Percentiles rank a stretch among this genome's conserved stretches.
phyloP scores from a whole-genome alignment of 2,329 filamentous ascomycete species.

The Drechslerella coelobrocha region DNA sequence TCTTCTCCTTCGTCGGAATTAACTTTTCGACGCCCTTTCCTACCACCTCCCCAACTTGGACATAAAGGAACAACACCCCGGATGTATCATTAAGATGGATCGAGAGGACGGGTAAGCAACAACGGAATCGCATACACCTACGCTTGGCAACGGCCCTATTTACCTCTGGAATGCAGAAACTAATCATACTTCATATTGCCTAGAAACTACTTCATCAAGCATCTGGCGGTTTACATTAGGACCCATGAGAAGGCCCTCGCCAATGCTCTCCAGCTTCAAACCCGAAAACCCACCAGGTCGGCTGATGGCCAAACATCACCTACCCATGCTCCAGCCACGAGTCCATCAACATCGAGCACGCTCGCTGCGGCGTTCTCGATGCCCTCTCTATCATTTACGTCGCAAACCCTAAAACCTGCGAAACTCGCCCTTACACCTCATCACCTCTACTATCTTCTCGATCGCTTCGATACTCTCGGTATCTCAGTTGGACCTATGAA shows the following conservation, averaged over 20 bases:
- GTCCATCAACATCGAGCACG: slow-evolving; percentile 71
- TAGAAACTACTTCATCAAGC: slow-evolving; percentile 74
- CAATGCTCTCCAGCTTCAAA: slow-evolving; percentile 85
- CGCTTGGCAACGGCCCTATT: neutral
- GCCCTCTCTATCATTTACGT: slow-evolving; percentile 82
- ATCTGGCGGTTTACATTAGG: slow-evolving; percentile 92
- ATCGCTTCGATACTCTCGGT: slow-evolving; percentile 88
- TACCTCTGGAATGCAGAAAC: neutral
- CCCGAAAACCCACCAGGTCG: slow-evolving; percentile 34
- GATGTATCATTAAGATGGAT: slow-evolving; percentile 50
- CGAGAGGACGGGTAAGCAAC: slow-evolving; percentile 40
- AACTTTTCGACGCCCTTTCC: slow-evolving; percentile 36
- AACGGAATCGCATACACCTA: neutral
- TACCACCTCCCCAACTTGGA: slow-evolving; percentile 8
- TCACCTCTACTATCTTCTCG: slow-evolving; percentile 94
- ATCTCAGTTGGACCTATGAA: slow-evolving; percentile 96
- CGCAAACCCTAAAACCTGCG: slow-evolving; percentile 82
- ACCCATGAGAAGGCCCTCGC: slow-evolving; percentile 97
- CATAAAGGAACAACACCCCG: slow-evolving; percentile 18
- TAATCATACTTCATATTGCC: slow-evolving; percentile 27
- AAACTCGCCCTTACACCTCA: slow-evolving; percentile 93
- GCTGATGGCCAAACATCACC: slow-evolving; percentile 42
- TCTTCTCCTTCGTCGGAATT: slow-evolving; percentile 39
- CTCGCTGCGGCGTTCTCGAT: slow-evolving; percentile 87
- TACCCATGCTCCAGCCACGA: slow-evolving; percentile 61